These are phyloP conservation scores for Diaporthe citrichinensis DNA, from an alignment of 2,329 filamentous ascomycete species.

Conservation along the genomic window DNA sequence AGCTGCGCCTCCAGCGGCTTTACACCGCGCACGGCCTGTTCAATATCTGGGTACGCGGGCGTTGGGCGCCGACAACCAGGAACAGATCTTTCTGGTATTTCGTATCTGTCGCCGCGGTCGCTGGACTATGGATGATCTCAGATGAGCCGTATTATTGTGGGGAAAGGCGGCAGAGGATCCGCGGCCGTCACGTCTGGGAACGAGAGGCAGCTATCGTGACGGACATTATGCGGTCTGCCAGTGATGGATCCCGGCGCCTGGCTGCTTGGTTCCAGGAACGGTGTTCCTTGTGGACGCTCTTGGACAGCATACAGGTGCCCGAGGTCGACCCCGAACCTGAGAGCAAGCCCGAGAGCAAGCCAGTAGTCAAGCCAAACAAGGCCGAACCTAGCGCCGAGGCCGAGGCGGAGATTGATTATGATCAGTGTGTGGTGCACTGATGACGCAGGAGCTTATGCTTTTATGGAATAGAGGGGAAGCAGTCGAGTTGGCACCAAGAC, in stretches of 20 bases:
- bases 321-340: too few species aligned
- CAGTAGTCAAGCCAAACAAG: too few species aligned
- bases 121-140: background rate
- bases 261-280: background rate
- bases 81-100: background rate
- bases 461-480: too few species aligned
- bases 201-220: background rate
- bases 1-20: background rate
- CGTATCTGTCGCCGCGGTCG: background rate
- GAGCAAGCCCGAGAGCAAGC: too few species aligned
- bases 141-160: background rate
- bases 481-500: too few species aligned
- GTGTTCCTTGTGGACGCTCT: too few species aligned
- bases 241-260: background rate
- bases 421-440: background rate
- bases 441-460: too few species aligned
- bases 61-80: background rate
- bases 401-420: background rate
- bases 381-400: too few species aligned
- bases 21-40: background rate
- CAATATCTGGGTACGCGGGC: background rate
- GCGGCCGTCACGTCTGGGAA: slow-evolving; percentile 5
- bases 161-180: background rate
- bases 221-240: background rate
- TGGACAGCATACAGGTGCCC: background rate